These are phyloP conservation scores for Ceratocystis variospora DNA, from an alignment of 2,329 filamentous ascomycete species.

Conservation along the genomic window DNA sequence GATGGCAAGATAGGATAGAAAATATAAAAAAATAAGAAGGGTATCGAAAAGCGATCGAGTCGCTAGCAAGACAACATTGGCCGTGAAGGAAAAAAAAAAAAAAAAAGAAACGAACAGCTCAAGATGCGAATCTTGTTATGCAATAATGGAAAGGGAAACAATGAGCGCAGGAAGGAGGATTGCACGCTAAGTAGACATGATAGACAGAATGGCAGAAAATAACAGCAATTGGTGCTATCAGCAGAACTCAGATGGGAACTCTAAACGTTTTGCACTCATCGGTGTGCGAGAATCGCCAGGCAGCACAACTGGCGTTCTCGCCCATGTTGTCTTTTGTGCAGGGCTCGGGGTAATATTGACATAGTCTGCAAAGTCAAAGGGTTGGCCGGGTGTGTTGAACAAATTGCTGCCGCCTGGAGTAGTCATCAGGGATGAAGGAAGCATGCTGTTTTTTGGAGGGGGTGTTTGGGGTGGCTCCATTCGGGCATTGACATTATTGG, in stretches of 20 bases:
- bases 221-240: conserved; percentile 9
- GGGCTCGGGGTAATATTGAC: conserved; percentile 95
- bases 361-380: conserved; percentile 90
- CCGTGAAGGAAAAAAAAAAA: not conserved
- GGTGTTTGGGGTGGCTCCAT: conserved; percentile 66
- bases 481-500: conserved; percentile 36
- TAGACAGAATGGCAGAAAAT: conserved; percentile 10
- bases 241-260: conserved; percentile 18
- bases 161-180: not conserved
- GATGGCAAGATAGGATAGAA: not conserved
- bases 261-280: conserved; percentile 17
- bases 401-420: conserved; percentile 60
- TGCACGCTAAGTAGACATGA: not conserved
- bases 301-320: conserved; percentile 48
- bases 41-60: conserved; percentile 18
- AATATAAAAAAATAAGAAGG: conserved; percentile 13
- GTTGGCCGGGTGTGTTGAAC: conserved; percentile 64
- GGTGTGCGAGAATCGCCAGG: conserved; percentile 39
- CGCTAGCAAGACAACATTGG: conserved; percentile 1
- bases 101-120: not conserved
- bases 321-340: conserved; percentile 65
- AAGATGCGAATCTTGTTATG: not conserved
- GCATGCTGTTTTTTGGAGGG: conserved; percentile 49
- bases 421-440: conserved; percentile 79
- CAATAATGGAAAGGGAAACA: not conserved